Percentiles rank a stretch among this genome's conserved stretches.
Evolutionary conservation across 169 alveolate genomes (phyloP).

Genomic region (Perkinsus marinus): DNA sequence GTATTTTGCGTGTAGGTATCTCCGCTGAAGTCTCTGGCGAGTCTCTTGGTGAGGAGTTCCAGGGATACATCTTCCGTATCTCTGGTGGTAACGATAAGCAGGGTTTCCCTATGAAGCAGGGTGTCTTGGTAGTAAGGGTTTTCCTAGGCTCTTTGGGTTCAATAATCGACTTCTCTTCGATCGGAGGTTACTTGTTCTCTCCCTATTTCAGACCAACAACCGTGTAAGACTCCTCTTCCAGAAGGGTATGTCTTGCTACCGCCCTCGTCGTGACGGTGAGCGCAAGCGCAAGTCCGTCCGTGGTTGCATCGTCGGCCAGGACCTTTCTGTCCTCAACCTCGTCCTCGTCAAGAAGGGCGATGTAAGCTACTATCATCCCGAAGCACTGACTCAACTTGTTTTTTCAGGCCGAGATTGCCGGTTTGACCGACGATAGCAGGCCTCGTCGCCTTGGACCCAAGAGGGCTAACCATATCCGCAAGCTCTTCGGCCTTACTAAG

Average conservation of each 20-base stretch:
- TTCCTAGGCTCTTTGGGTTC: no score
- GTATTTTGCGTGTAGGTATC: neutral
- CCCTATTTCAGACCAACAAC: slow-evolving; percentile 24
- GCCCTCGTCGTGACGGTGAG: slow-evolving; percentile 95
- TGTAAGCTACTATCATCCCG: neutral
- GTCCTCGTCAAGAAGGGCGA: slow-evolving; percentile 92
- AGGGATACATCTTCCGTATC: slow-evolving; percentile 85
- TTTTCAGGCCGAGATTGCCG: slow-evolving; percentile 74
- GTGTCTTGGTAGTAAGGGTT: slow-evolving; percentile 76
- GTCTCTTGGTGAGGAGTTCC: slow-evolving; percentile 91
- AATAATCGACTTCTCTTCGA: no score
- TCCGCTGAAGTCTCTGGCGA: slow-evolving; percentile 90
- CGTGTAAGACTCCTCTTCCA: slow-evolving; percentile 72
- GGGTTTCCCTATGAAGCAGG: slow-evolving; percentile 99
- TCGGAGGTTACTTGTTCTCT: no score
- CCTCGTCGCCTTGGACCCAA: slow-evolving; percentile 99
- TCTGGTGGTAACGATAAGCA: slow-evolving; percentile 99
- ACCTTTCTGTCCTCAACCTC: slow-evolving; percentile 88
- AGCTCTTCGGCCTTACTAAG: slow-evolving; percentile 74
- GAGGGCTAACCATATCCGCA: slow-evolving; percentile 87
- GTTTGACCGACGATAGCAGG: slow-evolving; percentile 86
- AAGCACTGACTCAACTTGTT: neutral
- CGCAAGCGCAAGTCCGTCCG: slow-evolving; percentile 96
- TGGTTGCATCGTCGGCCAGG: slow-evolving; percentile 98
- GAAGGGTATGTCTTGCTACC: slow-evolving; percentile 74